phyloP scores from a whole-genome alignment of 306 rosid species.

The Cucumis hystrix region DNA sequence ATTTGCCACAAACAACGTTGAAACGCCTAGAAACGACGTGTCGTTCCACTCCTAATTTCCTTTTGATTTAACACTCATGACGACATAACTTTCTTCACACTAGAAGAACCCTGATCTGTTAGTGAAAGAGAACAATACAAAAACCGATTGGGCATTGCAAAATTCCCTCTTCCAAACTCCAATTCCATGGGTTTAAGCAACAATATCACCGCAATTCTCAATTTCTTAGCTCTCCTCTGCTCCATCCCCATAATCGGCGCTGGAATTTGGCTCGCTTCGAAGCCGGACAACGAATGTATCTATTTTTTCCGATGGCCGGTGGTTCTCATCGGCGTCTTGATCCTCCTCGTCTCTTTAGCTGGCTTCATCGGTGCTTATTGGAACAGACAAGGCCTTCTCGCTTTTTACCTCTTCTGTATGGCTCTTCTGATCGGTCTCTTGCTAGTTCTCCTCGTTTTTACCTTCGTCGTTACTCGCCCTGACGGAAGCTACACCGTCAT shows the following conservation, averaged over 20 bases:
- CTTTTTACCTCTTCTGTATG: conserved; percentile 74
- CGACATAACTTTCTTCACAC: not conserved
- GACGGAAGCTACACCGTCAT: conserved; percentile 50
- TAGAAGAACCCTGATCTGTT: not conserved
- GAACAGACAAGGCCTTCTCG: conserved; percentile 60
- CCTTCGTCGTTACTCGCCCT: conserved; percentile 54
- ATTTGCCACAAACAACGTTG: not conserved
- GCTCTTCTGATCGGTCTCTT: conserved; percentile 53
- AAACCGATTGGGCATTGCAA: not conserved
- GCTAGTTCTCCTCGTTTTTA: conserved; percentile 51
- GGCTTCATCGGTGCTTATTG: conserved; percentile 85
- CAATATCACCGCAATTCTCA: conserved; percentile 57
- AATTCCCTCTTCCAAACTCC: no score
- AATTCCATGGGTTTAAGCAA: conserved; percentile 62
- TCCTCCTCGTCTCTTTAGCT: conserved; percentile 53
- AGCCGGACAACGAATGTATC: conserved; percentile 73
- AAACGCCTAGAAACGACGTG: not conserved
- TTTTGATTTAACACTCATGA: not conserved
- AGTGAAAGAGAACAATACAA: not conserved
- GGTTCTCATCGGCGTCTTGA: conserved; percentile 45
- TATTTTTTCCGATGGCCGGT: conserved; percentile 69
- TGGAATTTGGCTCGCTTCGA: conserved; percentile 87
- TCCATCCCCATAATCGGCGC: conserved; percentile 68
- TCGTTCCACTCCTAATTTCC: not conserved
- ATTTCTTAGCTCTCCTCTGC: conserved; percentile 53